These are phyloP conservation scores for Sporothrix brasiliensis DNA, from an alignment of 2,329 filamentous ascomycete genomes.

Conservation along the genomic window DNA sequence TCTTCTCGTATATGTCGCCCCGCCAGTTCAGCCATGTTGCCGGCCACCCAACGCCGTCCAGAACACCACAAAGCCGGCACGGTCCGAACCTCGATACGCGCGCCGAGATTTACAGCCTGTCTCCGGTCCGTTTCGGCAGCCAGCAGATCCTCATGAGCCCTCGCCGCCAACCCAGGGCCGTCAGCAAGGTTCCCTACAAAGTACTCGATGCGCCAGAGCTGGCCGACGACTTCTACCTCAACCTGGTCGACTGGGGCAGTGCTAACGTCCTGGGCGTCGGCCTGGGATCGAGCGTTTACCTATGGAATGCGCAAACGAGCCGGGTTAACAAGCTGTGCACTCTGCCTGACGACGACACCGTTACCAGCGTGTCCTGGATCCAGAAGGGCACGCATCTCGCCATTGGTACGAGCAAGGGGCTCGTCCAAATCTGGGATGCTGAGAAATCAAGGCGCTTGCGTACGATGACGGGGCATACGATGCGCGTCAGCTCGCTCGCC, in stretches of 20 bases:
- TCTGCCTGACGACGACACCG: constrained; percentile 74
- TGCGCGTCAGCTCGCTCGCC: constrained; percentile 86
- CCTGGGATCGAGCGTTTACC: constrained; percentile 89
- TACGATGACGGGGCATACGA: constrained; percentile 96
- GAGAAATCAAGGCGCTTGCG: constrained; percentile 80
- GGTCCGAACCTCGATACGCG: constrained; percentile 85
- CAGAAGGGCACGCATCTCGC: constrained; percentile 95
- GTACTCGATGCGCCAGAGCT: constrained; percentile 94
- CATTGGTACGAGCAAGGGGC: constrained; percentile 90
- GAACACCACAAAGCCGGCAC: constrained; percentile 85
- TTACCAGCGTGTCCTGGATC: constrained; percentile 98
- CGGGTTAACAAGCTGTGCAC: constrained; percentile 93
- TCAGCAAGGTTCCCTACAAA: constrained; percentile 97
- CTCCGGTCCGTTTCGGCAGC: constrained; percentile 88
- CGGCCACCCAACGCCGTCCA: constrained; percentile 84
- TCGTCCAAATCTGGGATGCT: constrained; percentile 98
- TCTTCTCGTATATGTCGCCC: constrained; percentile 88
- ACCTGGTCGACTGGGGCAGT: constrained; percentile 96
- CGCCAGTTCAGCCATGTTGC: constrained; percentile 68
- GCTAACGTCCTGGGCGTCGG: constrained; percentile 93
- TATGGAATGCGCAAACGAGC: constrained; percentile 94
- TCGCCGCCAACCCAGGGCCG: constrained; percentile 81
- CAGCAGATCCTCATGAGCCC: constrained; percentile 92
- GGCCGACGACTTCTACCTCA: constrained; percentile 96
- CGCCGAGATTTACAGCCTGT: constrained; percentile 93